Evolutionary conservation across 805 yeast species (phyloP), one percentile per base, ranked within the genome.

Genomic region (Osmozyma mogii): DNA sequence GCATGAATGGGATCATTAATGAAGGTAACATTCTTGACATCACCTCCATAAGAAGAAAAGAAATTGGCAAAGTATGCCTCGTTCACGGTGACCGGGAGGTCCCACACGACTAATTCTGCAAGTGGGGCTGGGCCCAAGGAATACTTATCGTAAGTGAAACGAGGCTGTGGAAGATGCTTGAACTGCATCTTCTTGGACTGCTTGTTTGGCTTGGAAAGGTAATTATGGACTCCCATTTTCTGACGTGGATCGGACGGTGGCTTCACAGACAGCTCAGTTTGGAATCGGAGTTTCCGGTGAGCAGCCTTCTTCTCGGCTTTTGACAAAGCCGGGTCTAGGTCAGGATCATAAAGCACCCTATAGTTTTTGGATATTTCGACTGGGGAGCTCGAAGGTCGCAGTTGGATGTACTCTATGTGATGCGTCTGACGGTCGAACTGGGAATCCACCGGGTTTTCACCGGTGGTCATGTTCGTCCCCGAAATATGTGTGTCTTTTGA

Each of bases 71-170:
- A 45, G 36, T 62, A 63, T 4, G 52, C 30, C 27, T 73, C 71
- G 25, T 69, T 65, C n/a, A 71, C 63, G 3, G 72, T 58, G 3
- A 67, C 45, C 3, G 84, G 78, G 28, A 78, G 59, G 12, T 78
- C 80, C 70, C 84, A 78, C 4, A 84, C 63, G 1, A 85, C 71
- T 22, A 87, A 52, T 44, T 80, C 87, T 6, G 72, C 58, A 3
- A 76, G 66, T 1, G 95, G 95, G 11, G 77, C 72, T 0, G 80
- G 77, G 0, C 92, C 94, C 9, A 84, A 48, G 0, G 94, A 83
- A 44, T 78, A 65, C 34, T 75, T 68, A 50, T 85, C 95, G 49
- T 68, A 83, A 4, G 50, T 41, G 40, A 65, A 68, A 34, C 58
- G 60, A 3, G 71, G 56, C 17, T 52, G 52, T 0, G 68, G 64